Evolutionary conservation across 2,329 filamentous ascomycete species (phyloP).

Genomic region (Claviceps africana): DNA sequence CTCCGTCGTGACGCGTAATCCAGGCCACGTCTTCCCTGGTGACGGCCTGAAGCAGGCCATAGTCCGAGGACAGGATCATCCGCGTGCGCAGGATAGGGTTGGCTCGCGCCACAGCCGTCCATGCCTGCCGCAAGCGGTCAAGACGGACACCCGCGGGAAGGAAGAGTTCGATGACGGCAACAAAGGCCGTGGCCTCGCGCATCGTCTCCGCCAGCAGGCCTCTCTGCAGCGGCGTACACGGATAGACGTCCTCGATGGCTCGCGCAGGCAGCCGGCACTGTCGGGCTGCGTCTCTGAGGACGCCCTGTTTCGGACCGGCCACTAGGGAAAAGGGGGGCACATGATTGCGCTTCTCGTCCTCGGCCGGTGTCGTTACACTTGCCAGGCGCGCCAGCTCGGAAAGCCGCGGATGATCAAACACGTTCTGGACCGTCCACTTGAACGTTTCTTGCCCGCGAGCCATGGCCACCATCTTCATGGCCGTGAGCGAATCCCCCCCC

Average conservation of each 20-base stretch:
- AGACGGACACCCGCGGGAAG: neutral
- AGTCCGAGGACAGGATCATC: neutral
- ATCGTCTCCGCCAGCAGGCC: neutral
- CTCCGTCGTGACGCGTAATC: neutral
- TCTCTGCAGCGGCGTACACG: neutral
- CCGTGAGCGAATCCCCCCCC: slow-evolving; percentile 2
- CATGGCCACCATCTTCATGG: neutral
- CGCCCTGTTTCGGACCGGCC: neutral
- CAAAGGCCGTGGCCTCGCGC: neutral
- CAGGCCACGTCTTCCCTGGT: neutral
- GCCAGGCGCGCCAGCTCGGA: neutral
- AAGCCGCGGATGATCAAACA: neutral
- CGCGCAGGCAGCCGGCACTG: neutral
- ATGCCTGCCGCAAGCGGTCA: neutral
- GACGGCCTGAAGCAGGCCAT: neutral
- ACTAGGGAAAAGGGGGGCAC: neutral
- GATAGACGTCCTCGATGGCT: neutral
- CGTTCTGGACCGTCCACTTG: neutral
- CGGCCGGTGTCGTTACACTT: neutral
- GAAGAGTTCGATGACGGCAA: neutral
- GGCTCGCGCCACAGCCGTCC: neutral
- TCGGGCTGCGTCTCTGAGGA: neutral
- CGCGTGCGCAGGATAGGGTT: neutral
- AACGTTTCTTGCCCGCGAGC: neutral
- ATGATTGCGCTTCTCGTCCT: neutral